Evolutionary conservation across 2,329 filamentous ascomycete species (phyloP).

Genomic region (Aspergillus quadricinctus): DNA sequence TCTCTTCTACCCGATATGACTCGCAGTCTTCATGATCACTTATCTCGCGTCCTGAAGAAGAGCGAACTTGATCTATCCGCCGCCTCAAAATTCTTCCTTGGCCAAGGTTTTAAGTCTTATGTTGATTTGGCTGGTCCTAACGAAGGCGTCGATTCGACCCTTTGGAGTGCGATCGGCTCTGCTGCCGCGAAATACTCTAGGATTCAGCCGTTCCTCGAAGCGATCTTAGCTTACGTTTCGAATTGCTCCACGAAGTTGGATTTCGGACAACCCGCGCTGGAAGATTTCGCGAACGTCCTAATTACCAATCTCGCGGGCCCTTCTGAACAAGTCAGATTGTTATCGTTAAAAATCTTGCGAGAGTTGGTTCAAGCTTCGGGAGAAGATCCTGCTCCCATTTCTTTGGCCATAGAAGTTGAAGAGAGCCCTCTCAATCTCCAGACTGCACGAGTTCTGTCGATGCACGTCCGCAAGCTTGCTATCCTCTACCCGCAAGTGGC

Average conservation of each 20-base stretch:
- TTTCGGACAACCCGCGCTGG: constrained; percentile 53
- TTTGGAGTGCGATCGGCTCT: constrained; percentile 64
- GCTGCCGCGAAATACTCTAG: constrained; percentile 64
- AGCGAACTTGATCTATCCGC: constrained; percentile 57
- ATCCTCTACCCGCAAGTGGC: constrained; percentile 57
- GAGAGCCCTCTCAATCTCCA: constrained; percentile 72
- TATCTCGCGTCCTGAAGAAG: constrained; percentile 61
- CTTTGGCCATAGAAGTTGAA: constrained; percentile 73
- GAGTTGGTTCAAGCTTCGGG: constrained; percentile 48
- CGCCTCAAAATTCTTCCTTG: constrained; percentile 68
- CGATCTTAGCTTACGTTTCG: constrained; percentile 50
- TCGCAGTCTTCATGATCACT: constrained; percentile 60
- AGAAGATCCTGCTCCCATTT: constrained; percentile 40
- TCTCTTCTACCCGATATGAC: constrained; percentile 64
- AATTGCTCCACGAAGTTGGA: constrained; percentile 21
- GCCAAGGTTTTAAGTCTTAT: constrained; percentile 70
- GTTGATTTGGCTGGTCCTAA: constrained; percentile 60
- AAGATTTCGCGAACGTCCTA: constrained; percentile 60
- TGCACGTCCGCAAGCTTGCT: constrained; percentile 77
- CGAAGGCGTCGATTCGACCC: constrained; percentile 53
- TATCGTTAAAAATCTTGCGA: constrained; percentile 68
- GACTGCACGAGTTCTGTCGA: constrained; percentile 71
- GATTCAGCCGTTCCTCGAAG: constrained; percentile 62
- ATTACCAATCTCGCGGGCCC: constrained; percentile 70
- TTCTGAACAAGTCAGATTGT: constrained; percentile 68